Evolutionary conservation across 1,284 basidiomycete genomes (phyloP), one percentile per base, ranked within the genome.

Genomic region (Neonothopanus nambi): DNA sequence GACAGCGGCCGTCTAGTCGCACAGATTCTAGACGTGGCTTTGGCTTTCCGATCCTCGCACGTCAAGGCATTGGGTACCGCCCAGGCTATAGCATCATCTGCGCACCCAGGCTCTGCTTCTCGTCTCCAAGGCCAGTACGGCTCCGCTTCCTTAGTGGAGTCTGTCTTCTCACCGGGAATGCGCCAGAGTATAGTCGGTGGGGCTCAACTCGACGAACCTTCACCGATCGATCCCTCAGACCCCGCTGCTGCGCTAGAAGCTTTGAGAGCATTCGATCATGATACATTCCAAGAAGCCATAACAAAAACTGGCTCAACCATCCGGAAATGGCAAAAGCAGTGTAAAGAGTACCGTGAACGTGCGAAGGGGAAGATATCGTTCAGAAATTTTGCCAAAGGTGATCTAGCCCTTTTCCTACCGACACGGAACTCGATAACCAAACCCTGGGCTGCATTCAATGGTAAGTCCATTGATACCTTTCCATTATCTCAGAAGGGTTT

Each of bases 371-470:
- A 95, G 73, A 95, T 98, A 52, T 91, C 93, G 1, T 96, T 97
- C 70, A 80, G 92, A 61, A 93, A 94, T 72, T 98, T 98, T 63
- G 79, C 87, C 3, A 93, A 93, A 66, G 93, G 94, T 12, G 95
- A 98, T 72, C 76, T 99, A 48, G 95, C 95, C 0, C 77, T 99
- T 35, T 99, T 99, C 71, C 75, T 99, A 26, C 96, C 96, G 0
- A 98, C 97, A 0, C 79, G 95, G 46, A 97, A 97, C 68, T 92
- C 93, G 17, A 82, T 92, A 1, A 87, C 89, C 37, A 93, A 93
- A 66, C 91, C 93, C 0, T 98, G 94, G 94, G 95, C 95, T n/a
- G 95, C 94, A 15, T 97, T 97, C 72, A 97, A 97, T 70, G 89
- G 89, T 89, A 64, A 57, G 82, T 64, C 35, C n/a, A n/a, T 64